Conservation (phyloP, 805 yeast genomes). For the Saccharomycopsis sp. region DNA sequence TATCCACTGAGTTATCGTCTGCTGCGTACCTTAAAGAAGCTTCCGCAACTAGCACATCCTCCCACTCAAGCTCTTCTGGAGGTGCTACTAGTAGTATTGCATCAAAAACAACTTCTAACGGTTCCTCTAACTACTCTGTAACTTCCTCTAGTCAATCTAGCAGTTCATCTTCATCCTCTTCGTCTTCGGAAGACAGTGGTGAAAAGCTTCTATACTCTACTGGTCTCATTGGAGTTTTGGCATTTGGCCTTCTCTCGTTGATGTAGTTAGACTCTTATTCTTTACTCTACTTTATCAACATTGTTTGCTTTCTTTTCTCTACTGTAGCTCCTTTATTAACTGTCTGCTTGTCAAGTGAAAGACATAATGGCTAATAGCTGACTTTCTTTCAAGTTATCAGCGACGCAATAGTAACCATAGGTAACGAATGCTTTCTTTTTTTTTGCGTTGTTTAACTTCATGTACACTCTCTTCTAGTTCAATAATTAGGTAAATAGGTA, state of each 20-base stretch:
- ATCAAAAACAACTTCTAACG: not conserved
- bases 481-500: too few species aligned
- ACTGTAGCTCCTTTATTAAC: too few species aligned
- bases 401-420: too few species aligned
- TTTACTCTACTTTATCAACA: not conserved
- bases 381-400: too few species aligned
- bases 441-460: too few species aligned
- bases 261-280: not conserved
- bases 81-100: conserved; percentile 3
- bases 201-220: not conserved
- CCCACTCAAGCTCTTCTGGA: not conserved
- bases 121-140: not conserved
- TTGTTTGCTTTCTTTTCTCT: too few species aligned
- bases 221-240: not conserved
- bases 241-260: not conserved
- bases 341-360: too few species aligned
- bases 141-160: not conserved
- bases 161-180: not conserved
- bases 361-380: too few species aligned
- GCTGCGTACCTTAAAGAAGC: conserved; percentile 24
- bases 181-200: not conserved
- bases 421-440: too few species aligned
- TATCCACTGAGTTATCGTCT: conserved; percentile 28
- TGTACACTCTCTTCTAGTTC: too few species aligned
- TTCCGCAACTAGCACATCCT: conserved; percentile 1